Evolutionary conservation across 192 early-diverging fungal species (phyloP).

Genomic region (Rhizophagus prolifer): DNA sequence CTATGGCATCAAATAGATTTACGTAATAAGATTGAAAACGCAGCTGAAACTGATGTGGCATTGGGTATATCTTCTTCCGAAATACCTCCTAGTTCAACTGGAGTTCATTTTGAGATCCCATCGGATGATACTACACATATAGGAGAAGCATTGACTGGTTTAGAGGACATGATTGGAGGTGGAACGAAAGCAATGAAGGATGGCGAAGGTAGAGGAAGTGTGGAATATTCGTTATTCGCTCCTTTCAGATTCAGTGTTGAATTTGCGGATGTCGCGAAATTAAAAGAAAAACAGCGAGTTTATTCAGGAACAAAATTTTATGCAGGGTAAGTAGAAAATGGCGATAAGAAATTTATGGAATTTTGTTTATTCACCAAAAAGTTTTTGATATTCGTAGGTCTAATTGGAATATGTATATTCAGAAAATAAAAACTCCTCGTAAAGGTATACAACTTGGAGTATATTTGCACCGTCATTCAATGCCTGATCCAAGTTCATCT

Average conservation of each 20-base stretch:
- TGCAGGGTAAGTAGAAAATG: slow-evolving; percentile 44
- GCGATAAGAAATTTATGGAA: not conserved
- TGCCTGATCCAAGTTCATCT: slow-evolving; percentile 21
- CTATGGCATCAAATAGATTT: slow-evolving; percentile 56
- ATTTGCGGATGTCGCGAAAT: slow-evolving; percentile 39
- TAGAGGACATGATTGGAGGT: slow-evolving; percentile 31
- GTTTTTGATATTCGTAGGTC: slow-evolving; percentile 38
- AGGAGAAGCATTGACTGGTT: slow-evolving; percentile 24
- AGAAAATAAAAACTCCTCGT: slow-evolving; percentile 46
- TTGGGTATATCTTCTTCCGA: slow-evolving; percentile 32
- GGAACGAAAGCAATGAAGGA: slow-evolving; percentile 31
- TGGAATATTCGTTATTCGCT: slow-evolving; percentile 42
- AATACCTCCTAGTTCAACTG: slow-evolving; percentile 10
- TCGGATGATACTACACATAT: slow-evolving; percentile 29
- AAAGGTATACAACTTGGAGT: slow-evolving; percentile 49
- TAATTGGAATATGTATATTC: slow-evolving; percentile 59
- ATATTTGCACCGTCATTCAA: slow-evolving; percentile 51
- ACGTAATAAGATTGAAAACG: slow-evolving; percentile 42
- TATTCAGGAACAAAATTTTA: slow-evolving; percentile 52
- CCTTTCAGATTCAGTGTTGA: slow-evolving; percentile 56
- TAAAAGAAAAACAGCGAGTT: slow-evolving; percentile 42
- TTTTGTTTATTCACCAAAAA: not conserved
- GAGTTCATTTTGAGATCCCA: slow-evolving; percentile 28
- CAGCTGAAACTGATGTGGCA: slow-evolving; percentile 35
- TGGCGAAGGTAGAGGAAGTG: slow-evolving; percentile 30